Evolutionary conservation across 768 basidiomycete genomes (phyloP).

Genomic region (Leccinum olivaceopallidum): DNA sequence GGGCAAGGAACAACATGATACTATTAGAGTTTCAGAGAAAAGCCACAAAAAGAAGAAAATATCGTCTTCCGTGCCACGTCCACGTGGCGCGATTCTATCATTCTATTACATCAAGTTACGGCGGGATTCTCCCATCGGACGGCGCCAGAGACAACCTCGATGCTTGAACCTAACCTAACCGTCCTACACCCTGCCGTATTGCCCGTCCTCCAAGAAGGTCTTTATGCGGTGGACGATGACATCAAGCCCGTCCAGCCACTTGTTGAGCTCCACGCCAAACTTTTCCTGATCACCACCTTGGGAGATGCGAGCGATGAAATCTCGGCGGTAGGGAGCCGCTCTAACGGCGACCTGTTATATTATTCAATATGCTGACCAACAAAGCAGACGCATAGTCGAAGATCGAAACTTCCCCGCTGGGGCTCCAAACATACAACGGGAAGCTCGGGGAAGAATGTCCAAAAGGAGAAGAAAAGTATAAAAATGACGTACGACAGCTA

Average conservation of each 20-base stretch:
- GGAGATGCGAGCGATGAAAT: conserved; percentile 62
- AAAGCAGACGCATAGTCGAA: background rate
- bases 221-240: conserved; percentile 50
- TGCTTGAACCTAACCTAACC: conserved; percentile 20
- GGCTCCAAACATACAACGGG: conserved; percentile 1
- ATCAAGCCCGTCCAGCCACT: conserved; percentile 68
- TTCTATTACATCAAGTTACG: background rate
- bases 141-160: conserved; percentile 5
- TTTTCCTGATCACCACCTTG: conserved; percentile 64
- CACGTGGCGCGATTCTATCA: conserved; percentile 22
- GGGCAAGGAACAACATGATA: background rate
- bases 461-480: background rate
- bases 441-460: background rate
- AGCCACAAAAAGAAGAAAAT: background rate
- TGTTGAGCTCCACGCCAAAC: conserved; percentile 54
- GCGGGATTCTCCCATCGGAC: background rate
- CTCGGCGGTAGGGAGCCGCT: conserved; percentile 59
- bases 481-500: conserved; percentile 32
- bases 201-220: conserved; percentile 56
- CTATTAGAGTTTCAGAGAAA: background rate
- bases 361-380: background rate
- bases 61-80: background rate
- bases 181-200: conserved; percentile 53
- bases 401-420: background rate
- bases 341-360: conserved; percentile 54